Evolutionary conservation across 2,329 filamentous ascomycete species (phyloP), one percentile per base, ranked within the genome.

Genomic region (Diaporthe amygdali): DNA sequence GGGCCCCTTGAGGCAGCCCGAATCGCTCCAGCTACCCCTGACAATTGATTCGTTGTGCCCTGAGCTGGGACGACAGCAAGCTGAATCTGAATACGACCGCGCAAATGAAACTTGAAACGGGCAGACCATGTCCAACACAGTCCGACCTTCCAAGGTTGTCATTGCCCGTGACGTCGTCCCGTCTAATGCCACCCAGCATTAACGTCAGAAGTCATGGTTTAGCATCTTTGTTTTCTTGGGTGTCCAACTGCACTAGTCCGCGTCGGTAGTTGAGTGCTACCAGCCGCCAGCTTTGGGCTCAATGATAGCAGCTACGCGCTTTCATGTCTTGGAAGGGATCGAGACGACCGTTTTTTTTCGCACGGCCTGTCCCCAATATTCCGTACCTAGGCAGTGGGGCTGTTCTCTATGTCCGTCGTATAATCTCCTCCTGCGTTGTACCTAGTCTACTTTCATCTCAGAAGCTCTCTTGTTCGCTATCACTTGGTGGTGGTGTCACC

Each of bases 51-150:
- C 52, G 59, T 17, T 47, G 41, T 46, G 25, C 34, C 59, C 27
- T 30, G 27, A 52, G 27, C 32, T 47, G 41, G 59, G 59, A 47
- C 59, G 41, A 47, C 56, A 68, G 66, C 51, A 25, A 47, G 25
- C 66, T 59, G 32, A 63, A 34, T 49, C 54, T 25, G 41, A 68
- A 68, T 68, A 68, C 66, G 66, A 59, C 66, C 66, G 32, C 51
- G n/a, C 66, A 68, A 68, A 68, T 68, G 66, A 68, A 68, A 68
- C 66, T 37, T 68, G 51, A 59, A 68, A 56, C 52, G 54, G 51
- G 47, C 22, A 30, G 20, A n/a, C 63, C 63, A 52, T 52, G 47
- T 66, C 49, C 47, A 44, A 7, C 66, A 68, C 66, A 17, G 59
- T 34, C 59, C 41, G 41, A 20, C 41, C 41, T 47, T 63, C 41